These are phyloP conservation scores for Suillus hirtellus DNA, from an alignment of 768 basidiomycete species.

Conservation along the genomic window DNA sequence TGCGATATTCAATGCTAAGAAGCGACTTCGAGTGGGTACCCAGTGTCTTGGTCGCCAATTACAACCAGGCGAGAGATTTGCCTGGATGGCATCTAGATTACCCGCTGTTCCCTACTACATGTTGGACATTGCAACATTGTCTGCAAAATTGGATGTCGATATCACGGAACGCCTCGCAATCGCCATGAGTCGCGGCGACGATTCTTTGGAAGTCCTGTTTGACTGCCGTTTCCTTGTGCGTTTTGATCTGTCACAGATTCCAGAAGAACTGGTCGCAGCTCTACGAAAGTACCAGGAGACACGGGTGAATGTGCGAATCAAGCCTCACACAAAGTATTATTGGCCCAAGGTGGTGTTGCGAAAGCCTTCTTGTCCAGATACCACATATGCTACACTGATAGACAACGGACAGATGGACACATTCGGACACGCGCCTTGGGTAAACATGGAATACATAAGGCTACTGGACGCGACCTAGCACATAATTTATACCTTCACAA, in stretches of 20 bases:
- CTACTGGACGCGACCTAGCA: slow-evolving; percentile 33
- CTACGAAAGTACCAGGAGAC: slow-evolving; percentile 23
- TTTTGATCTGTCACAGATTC: slow-evolving; percentile 46
- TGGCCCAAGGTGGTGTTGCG: slow-evolving; percentile 46
- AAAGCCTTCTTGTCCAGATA: slow-evolving; percentile 20
- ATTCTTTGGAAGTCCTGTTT: slow-evolving; percentile 48
- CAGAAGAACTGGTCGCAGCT: slow-evolving; percentile 34
- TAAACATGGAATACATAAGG: slow-evolving; percentile 44
- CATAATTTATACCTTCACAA: neutral
- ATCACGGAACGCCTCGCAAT: slow-evolving; percentile 36
- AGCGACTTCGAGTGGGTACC: slow-evolving; percentile 20
- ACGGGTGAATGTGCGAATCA: slow-evolving; percentile 34
- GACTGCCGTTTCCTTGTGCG: slow-evolving; percentile 65
- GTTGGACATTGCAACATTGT: slow-evolving; percentile 24
- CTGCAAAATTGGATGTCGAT: slow-evolving; percentile 39
- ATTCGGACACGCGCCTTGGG: slow-evolving; percentile 38
- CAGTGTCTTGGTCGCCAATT: slow-evolving; percentile 18
- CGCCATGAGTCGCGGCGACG: slow-evolving; percentile 15
- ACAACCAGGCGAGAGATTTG: slow-evolving; percentile 31
- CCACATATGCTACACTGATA: slow-evolving; percentile 23
- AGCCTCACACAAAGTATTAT: slow-evolving; percentile 45
- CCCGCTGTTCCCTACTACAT: slow-evolving; percentile 45
- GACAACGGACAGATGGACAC: slow-evolving; percentile 12
- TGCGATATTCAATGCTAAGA: slow-evolving; percentile 36
- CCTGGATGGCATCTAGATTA: slow-evolving; percentile 65